These are phyloP conservation scores for Spergularia marina DNA, from an alignment of 148 eudicot species.

Conservation along the genomic window DNA sequence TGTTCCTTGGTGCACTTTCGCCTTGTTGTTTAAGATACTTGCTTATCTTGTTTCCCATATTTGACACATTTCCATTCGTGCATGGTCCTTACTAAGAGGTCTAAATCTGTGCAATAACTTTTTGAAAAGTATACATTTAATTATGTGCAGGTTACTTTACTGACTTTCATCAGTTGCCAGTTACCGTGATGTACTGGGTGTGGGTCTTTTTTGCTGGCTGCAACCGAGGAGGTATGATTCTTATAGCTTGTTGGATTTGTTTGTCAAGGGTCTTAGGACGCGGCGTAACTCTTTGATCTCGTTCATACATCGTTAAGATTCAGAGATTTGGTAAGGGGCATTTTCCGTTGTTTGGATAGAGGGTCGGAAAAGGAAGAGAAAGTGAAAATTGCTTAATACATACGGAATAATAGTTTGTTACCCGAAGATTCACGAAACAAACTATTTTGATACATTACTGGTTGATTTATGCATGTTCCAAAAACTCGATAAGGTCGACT, in stretches of 20 bases:
- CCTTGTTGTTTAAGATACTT: conserved; percentile 14
- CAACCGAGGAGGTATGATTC: conserved; percentile 16
- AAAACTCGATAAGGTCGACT: not conserved
- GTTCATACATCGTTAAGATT: too few species aligned
- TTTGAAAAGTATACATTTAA: not conserved
- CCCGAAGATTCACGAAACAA: too few species aligned
- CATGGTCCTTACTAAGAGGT: conserved; percentile 14
- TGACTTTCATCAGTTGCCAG: conserved; percentile 15
- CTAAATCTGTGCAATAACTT: not conserved
- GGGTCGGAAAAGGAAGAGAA: too few species aligned
- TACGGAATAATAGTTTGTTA: too few species aligned
- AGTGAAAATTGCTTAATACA: too few species aligned
- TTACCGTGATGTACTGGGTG: not conserved
- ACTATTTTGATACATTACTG: not conserved
- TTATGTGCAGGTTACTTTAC: conserved; percentile 18
- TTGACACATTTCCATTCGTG: conserved; percentile 15
- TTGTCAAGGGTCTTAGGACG: not conserved
- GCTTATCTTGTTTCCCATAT: conserved; percentile 25
- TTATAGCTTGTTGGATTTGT: conserved; percentile 3
- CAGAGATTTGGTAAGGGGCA: too few species aligned
- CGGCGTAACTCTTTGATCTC: not conserved
- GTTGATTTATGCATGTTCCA: not conserved
- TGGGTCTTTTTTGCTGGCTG: conserved; percentile 18
- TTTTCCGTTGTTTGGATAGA: too few species aligned
- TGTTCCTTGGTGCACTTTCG: conserved; percentile 19